These are phyloP conservation scores for Chalara sp. DNA, from an alignment of 2,329 filamentous ascomycete genomes.

Conservation along the genomic window DNA sequence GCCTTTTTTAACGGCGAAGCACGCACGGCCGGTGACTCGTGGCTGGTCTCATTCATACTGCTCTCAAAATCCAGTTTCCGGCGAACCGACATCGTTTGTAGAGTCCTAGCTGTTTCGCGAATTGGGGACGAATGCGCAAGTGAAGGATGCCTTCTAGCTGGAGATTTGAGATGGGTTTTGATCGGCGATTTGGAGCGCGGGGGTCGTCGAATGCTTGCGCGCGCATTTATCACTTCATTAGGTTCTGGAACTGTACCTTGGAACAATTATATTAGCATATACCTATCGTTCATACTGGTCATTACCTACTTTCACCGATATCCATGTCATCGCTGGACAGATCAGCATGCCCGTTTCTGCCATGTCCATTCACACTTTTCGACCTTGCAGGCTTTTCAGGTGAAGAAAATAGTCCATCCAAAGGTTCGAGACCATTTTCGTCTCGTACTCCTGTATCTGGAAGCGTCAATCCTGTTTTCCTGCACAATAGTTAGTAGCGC, in stretches of 20 bases:
- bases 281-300: not conserved
- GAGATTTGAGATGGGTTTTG: constrained; percentile 28
- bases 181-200: constrained; percentile 28
- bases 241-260: constrained; percentile 44
- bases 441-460: constrained; percentile 75
- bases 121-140: constrained; percentile 25
- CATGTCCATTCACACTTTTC: constrained; percentile 9
- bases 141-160: constrained; percentile 27
- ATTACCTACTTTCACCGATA: constrained; percentile 48
- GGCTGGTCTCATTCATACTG: constrained; percentile 8
- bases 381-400: constrained; percentile 48
- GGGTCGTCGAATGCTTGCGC: constrained; percentile 23
- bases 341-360: constrained; percentile 31
- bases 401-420: constrained; percentile 85
- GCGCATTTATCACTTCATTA: constrained; percentile 34
- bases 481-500: constrained; percentile 31
- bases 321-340: constrained; percentile 54
- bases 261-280: constrained; percentile 2
- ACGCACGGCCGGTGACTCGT: not conserved
- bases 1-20: constrained; percentile 12
- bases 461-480: constrained; percentile 83
- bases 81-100: constrained; percentile 20
- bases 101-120: constrained; percentile 19
- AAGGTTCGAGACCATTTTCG: constrained; percentile 84
- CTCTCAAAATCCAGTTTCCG: constrained; percentile 27